These are phyloP conservation scores for Daedalea quercina DNA, from an alignment of 768 basidiomycete genomes.

Conservation along the genomic window DNA sequence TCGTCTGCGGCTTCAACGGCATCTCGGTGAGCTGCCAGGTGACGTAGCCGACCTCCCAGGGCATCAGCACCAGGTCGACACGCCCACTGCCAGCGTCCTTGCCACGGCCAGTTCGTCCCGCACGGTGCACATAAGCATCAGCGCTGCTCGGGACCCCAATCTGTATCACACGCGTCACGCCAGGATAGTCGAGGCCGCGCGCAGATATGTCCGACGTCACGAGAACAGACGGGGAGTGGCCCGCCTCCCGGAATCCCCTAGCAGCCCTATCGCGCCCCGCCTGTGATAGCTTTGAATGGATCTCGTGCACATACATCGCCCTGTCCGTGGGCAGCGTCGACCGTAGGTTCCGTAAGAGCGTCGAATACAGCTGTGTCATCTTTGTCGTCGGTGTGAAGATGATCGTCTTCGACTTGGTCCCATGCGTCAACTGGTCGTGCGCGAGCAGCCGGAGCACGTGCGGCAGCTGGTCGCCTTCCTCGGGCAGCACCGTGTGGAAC, in stretches of 20 bases:
- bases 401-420: constrained; percentile 64
- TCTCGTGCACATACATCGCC: constrained; percentile 61
- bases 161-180: constrained; percentile 86
- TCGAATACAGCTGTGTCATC: constrained; percentile 70
- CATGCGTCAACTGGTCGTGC: constrained; percentile 78
- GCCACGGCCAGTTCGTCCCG: constrained; percentile 80
- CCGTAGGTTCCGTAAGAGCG: constrained; percentile 47
- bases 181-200: constrained; percentile 84
- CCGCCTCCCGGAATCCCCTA: constrained; percentile 45
- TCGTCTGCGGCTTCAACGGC: constrained; percentile 57
- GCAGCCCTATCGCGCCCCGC: constrained; percentile 49
- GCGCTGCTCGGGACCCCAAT: constrained; percentile 67
- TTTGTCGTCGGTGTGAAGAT: constrained; percentile 85
- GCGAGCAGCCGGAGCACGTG: constrained; percentile 75
- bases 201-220: constrained; percentile 88
- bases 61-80: constrained; percentile 74
- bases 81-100: constrained; percentile 40
- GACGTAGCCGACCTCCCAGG: constrained; percentile 73
- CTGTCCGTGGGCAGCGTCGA: constrained; percentile 42
- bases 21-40: constrained; percentile 55
- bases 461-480: constrained; percentile 62
- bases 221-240: constrained; percentile 54
- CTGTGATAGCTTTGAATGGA: constrained; percentile 74
- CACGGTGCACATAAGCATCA: constrained; percentile 80
- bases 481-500: constrained; percentile 69